phyloP scores from a whole-genome alignment of 805 yeast species.

The Hanseniaspora taiwanica region DNA sequence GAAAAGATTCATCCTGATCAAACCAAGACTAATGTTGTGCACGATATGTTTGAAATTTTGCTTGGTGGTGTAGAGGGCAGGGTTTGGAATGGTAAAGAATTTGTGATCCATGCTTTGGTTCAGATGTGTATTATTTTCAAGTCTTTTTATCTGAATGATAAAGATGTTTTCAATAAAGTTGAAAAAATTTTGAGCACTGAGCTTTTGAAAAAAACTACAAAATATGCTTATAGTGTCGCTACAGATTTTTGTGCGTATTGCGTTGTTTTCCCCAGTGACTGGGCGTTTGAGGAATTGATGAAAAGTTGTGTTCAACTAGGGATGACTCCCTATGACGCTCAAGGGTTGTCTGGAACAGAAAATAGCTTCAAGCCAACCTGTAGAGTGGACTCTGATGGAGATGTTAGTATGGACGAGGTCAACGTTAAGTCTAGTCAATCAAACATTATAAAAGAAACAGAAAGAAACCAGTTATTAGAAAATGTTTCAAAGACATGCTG shows the following conservation, averaged over 20 bases:
- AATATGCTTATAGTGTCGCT: constrained; percentile 47
- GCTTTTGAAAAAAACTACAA: constrained; percentile 46
- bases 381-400: constrained; percentile 27
- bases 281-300: not conserved
- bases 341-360: constrained; percentile 11
- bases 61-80: constrained; percentile 58
- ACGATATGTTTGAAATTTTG: constrained; percentile 36
- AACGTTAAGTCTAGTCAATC: constrained; percentile 28
- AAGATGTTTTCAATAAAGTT: constrained; percentile 26
- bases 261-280: constrained; percentile 21
- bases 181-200: constrained; percentile 40
- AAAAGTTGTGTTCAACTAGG: not conserved
- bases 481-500: constrained; percentile 26
- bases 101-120: constrained; percentile 57
- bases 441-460: constrained; percentile 38
- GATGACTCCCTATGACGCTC: too few relatives aligned
- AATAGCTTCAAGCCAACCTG: constrained; percentile 27
- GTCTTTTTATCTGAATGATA: constrained; percentile 19
- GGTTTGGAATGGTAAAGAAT: constrained; percentile 82
- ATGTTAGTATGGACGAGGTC: constrained; percentile 22
- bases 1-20: constrained; percentile 19
- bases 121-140: constrained; percentile 37
- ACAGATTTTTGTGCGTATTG: constrained; percentile 40
- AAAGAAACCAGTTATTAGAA: constrained; percentile 25
- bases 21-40: constrained; percentile 17